These are phyloP conservation scores for Solanum clarkiae DNA, from an alignment of 257 asterid genomes.

Conservation along the genomic window DNA sequence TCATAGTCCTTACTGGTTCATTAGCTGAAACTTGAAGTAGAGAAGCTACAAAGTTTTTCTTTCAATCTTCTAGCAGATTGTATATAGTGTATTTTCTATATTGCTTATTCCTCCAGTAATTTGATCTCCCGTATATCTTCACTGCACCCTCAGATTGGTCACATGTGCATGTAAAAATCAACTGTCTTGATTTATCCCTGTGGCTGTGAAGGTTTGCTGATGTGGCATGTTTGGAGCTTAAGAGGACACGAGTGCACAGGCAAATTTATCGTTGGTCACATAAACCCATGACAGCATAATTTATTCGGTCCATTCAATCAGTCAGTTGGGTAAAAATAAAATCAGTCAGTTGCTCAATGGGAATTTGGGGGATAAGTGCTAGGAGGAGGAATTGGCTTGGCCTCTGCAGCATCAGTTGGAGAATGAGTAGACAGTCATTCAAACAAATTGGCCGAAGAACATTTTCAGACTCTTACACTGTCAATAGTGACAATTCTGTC, in stretches of 20 bases:
- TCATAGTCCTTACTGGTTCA: neutral
- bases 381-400: slow-evolving; percentile 13
- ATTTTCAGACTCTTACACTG: slow-evolving; percentile 16
- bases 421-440: slow-evolving; percentile 1
- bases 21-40: neutral
- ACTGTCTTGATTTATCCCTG: neutral
- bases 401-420: slow-evolving; percentile 3
- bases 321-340: neutral
- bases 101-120: neutral
- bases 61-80: neutral
- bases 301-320: neutral
- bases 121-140: neutral
- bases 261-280: neutral
- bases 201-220: neutral
- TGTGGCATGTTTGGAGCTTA: neutral
- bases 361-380: slow-evolving; percentile 19
- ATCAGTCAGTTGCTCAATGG: slow-evolving; percentile 10
- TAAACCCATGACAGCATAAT: neutral
- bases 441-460: slow-evolving; percentile 19
- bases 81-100: neutral
- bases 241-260: neutral
- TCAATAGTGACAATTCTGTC: slow-evolving; percentile 20
- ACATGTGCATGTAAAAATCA: neutral
- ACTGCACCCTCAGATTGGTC: neutral
- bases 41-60: neutral